Evolutionary conservation across 768 basidiomycete genomes (phyloP), one percentile per base, ranked within the genome.

Genomic region (Amanita rimosa): DNA sequence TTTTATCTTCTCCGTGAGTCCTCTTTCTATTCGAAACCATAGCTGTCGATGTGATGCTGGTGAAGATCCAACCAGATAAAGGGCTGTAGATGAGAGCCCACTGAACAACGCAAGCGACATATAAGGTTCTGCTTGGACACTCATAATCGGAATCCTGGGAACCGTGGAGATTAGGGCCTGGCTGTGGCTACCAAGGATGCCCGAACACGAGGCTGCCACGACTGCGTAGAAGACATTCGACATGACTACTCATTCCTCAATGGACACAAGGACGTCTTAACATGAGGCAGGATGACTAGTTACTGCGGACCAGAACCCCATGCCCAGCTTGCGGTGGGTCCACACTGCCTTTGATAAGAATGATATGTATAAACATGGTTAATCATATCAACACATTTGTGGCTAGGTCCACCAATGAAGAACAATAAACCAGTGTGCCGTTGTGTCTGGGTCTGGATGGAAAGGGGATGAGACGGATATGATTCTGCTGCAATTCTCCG

Each of bases 11-110:
- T n/a, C 14, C 37, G 1, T 38, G 22, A 6, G 0, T 22, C 35
- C 8, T 33, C 16, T 21, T 26, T n/a, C 24, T 40, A 6, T 1
- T 10, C 48, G 33, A 36, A 13, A 43, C 41, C 4, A 49, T 19
- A 3, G 22, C 7, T 6, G 31, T 14, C 14, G 48, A 49, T 13
- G 35, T 9, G 39, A 43, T 49, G 31, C 48, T 24, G 13, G 29
- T 35, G 31, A 49, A 31, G 40, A 49, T 19, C 39, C 48, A 49
- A 35, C 26, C 29, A 14, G 47, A 41, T 39, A 48, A 34, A 36
- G 41, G 17, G 48, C n/a, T 35, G 14, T 14, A 22, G 38, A 29
- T 24, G 41, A 22, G 21, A 9, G 38, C 13, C 36, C 7, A 31
- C 11, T 27, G 14, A 31, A 31, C 27, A 26, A 19, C 14, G 48